Evolutionary conservation across 768 basidiomycete genomes (phyloP).

Genomic region (Panellus pusillus): DNA sequence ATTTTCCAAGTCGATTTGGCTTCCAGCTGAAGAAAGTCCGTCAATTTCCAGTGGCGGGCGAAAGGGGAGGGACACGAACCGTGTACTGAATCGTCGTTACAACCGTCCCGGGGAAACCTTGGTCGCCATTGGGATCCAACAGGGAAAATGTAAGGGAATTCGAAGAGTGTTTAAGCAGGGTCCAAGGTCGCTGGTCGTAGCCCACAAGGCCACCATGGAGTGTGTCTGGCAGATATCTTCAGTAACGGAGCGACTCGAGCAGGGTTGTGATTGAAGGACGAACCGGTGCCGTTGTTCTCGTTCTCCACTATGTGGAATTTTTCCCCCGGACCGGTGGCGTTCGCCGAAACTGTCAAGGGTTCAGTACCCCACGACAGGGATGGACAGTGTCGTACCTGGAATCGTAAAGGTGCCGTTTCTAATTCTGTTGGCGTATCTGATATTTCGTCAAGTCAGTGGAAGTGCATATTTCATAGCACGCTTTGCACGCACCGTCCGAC

Average conservation of each 20-base stretch:
- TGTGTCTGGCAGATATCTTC: slow-evolving; percentile 32
- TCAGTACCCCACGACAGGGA: no score
- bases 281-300: slow-evolving; percentile 35
- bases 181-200: slow-evolving; percentile 46
- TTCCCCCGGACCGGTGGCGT: slow-evolving; percentile 35
- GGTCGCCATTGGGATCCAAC: slow-evolving; percentile 40
- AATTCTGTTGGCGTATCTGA: slow-evolving; percentile 45
- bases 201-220: slow-evolving; percentile 49
- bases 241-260: not conserved
- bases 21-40: slow-evolving; percentile 33
- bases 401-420: slow-evolving; percentile 45
- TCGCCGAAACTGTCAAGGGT: no score
- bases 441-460: not conserved
- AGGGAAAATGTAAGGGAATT: slow-evolving; percentile 43
- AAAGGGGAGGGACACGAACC: not conserved
- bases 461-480: not conserved
- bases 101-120: slow-evolving; percentile 51
- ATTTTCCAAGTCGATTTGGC: slow-evolving; percentile 38
- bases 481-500: slow-evolving; percentile 35
- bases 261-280: not conserved
- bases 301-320: slow-evolving; percentile 40
- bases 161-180: slow-evolving; percentile 29
- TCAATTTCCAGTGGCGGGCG: not conserved
- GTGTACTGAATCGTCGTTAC: slow-evolving; percentile 28
- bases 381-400: slow-evolving; percentile 22